Base-by-base conservation (phyloP, 805 yeast species). In the Tetrapisispora namnaoensis region DNA sequence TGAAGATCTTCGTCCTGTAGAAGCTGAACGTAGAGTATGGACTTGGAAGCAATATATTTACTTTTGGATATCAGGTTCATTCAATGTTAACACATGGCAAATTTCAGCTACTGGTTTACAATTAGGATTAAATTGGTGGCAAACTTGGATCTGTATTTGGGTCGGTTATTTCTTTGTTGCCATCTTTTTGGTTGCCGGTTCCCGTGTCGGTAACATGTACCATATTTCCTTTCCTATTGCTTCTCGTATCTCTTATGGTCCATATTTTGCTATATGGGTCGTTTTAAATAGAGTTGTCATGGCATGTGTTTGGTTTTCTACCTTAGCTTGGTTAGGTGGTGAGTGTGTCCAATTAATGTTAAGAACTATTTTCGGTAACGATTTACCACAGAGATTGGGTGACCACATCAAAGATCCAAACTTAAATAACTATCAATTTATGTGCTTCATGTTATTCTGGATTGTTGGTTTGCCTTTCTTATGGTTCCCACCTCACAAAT, bases 81-180 rank as follows among this genome's bases (percentile, higher is more conserved):
- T 89, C 70, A 89, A 89, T 67, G 80, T 89, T 62, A 87, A 86
- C 65, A 86, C 96, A 10, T 87, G 93, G 89, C 89, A 86, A 70
- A 88, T 89, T 57, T 95, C 95, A 3, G 82, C 93, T 3, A 85
- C 95, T 0, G 95, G 95, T 57, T 81, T 85, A 50, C 72, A 74
- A 49, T 79, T 82, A 27, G 95, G 95, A 14, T 69, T 89, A 66
- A 77, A 82, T 14, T 88, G 95, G 95, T 89, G 95, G 95, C 90
- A 82, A 62, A 80, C 86, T 4, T 89, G 96, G 95, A 70, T 88
- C 39, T 78, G 91, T 11, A 90, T 89, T 24, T 86, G 95, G 93
- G 55, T 87, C 16, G 96, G 96, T 5, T 89, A 89, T 65, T 61
- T 74, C 22, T 69, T 85, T 44, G 81, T 87, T 54, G 90, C 86